Percentiles rank a stretch among this genome's conserved stretches.
These are phyloP conservation scores for Euphorbia corollata DNA, from an alignment of 441 rosid genomes.

Conservation along the genomic window DNA sequence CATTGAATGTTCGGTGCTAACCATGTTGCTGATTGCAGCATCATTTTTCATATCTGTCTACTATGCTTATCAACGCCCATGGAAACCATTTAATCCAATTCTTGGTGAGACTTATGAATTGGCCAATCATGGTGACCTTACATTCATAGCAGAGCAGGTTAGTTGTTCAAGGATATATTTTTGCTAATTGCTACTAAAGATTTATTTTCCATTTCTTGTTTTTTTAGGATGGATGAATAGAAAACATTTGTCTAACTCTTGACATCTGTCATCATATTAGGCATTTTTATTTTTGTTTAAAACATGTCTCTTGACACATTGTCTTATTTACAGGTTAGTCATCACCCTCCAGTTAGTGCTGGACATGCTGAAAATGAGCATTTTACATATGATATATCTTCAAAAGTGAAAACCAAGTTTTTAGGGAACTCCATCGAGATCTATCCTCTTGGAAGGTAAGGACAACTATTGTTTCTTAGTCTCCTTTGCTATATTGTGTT, in stretches of 20 bases:
- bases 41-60: constrained; percentile 88
- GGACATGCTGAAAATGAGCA: constrained; percentile 97
- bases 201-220: background rate
- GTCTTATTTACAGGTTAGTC: constrained; percentile 61
- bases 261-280: background rate
- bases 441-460: constrained; percentile 94
- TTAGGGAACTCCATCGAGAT: constrained; percentile 85
- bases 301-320: background rate
- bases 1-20: constrained; percentile 16
- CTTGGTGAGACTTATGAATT: constrained; percentile 96
- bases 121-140: constrained; percentile 65
- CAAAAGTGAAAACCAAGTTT: constrained; percentile 86
- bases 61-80: constrained; percentile 69
- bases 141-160: constrained; percentile 86
- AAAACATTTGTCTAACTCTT: background rate
- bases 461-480: background rate
- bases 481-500: background rate
- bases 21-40: constrained; percentile 40
- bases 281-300: background rate
- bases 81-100: constrained; percentile 98
- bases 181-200: background rate
- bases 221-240: background rate
- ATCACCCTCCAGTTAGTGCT: constrained; percentile 96
- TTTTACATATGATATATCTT: constrained; percentile 77
- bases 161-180: constrained; percentile 11